These are phyloP conservation scores for Knufia fluminis DNA, from an alignment of 2,329 filamentous ascomycete genomes.

Conservation along the genomic window DNA sequence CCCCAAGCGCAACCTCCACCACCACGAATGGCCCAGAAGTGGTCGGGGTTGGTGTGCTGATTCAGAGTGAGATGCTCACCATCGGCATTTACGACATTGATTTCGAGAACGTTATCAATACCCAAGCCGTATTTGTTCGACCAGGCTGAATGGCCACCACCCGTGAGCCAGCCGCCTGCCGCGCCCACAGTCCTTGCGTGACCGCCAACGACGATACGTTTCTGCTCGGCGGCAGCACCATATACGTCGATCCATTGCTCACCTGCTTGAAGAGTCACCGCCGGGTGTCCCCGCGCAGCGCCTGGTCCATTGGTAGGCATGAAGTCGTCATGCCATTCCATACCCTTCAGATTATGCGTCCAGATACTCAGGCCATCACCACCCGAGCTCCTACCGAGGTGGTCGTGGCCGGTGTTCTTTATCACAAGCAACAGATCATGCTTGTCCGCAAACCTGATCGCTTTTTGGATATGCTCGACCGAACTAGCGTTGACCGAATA, in stretches of 20 bases:
- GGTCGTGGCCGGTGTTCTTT: conserved; percentile 26
- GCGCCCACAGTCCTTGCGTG: conserved; percentile 24
- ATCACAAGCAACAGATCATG: conserved; percentile 24
- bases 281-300: conserved; percentile 15
- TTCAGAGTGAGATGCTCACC: conserved; percentile 21
- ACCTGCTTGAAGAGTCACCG: conserved; percentile 25
- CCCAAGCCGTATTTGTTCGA: conserved; percentile 24
- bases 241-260: conserved; percentile 26
- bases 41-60: conserved; percentile 23
- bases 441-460: conserved; percentile 24
- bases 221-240: conserved; percentile 19
- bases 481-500: conserved; percentile 20
- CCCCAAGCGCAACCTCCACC: conserved; percentile 25
- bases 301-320: conserved; percentile 19
- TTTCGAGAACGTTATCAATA: conserved; percentile 24
- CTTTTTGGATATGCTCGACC: conserved; percentile 16
- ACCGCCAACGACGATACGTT: conserved; percentile 24
- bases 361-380: conserved; percentile 24
- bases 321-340: conserved; percentile 22
- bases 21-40: conserved; percentile 24
- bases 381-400: conserved; percentile 24
- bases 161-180: conserved; percentile 25
- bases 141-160: conserved; percentile 25
- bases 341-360: conserved; percentile 26
- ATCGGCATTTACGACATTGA: conserved; percentile 20